These are phyloP conservation scores for Tolypocladium album DNA, from an alignment of 2,329 filamentous ascomycete genomes.

Conservation along the genomic window DNA sequence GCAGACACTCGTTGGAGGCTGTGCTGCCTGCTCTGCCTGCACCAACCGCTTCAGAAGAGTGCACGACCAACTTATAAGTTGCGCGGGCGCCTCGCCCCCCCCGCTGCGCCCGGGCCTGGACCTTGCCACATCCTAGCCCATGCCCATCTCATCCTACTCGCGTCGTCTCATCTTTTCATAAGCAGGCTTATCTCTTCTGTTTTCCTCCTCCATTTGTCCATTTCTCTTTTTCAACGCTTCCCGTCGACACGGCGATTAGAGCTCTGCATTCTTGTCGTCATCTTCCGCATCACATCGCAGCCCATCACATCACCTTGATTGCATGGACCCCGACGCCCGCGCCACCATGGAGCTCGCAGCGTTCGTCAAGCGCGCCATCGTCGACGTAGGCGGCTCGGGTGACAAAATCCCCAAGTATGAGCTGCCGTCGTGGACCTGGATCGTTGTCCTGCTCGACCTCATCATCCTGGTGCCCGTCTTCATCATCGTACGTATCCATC, in stretches of 20 bases:
- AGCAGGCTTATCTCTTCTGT: not conserved
- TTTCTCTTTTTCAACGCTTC: not conserved
- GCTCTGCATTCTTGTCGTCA: not conserved
- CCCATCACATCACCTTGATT: not conserved
- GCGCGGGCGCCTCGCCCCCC: not conserved
- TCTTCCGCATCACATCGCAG: not conserved
- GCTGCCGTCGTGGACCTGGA: conserved; percentile 28
- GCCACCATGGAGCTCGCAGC: conserved; percentile 5
- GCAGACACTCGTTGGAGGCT: not conserved
- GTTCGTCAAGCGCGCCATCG: conserved; percentile 21
- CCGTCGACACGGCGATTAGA: no score
- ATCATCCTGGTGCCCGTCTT: conserved; percentile 34
- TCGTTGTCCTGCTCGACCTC: conserved; percentile 27
- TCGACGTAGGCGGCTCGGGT: conserved; percentile 5
- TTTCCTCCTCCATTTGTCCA: not conserved
- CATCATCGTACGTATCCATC: conserved; percentile 26
- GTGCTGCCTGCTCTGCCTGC: not conserved
- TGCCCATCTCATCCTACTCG: not conserved
- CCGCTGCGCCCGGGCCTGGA: not conserved
- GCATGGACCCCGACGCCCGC: not conserved
- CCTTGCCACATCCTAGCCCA: not conserved
- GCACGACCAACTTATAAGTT: no score
- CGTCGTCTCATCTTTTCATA: not conserved
- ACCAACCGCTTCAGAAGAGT: no score
- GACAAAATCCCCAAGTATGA: conserved; percentile 13